Base-by-base conservation (phyloP, 768 basidiomycete species). In the Neoboletus subvelutipes region DNA sequence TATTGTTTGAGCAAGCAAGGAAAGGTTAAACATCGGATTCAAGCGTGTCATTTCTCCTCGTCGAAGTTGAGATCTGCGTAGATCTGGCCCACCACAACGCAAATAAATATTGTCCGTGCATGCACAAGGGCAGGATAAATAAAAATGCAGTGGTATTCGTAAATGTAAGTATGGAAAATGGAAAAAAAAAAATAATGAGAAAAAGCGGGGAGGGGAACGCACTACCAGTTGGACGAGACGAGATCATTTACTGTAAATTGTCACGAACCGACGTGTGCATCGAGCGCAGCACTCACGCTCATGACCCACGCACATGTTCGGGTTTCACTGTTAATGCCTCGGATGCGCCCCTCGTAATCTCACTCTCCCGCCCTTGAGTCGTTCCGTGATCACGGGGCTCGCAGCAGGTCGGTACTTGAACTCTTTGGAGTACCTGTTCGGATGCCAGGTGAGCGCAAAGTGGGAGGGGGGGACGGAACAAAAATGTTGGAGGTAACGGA, bases 361-460 rank as follows among this genome's bases (percentile, higher is more conserved):
- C 9, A 83, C 71, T 5, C 83, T 78, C 0, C 91, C 91, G 60
- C 90, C 90, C 60, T 83, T 82, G 58, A 94, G 73, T 20, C 75
- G 79, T 67, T 93, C 89, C 0, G 88, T 92, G 61, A 94, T 80
- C 42, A 94, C 76, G 12, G 92, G 91, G 57, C 88, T 92, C 7
- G 92, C 90, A 13, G 92, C 92, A 0, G 92, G 92, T 22, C 92
- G 78, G 68, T 81, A 93, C 71, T 86, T 91, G 76, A 81, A 82
- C 64, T 92, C 86, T 58, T 88, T 86, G 13, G 90, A 92, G 67
- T 94, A 94, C 59, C 92, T 94, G 54, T n/a, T 15, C 17, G 2
- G n/a, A 39, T 36, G 36, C 18, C 18, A 10, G 9, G 28, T 7
- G 24, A 12, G n/a, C n/a, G n/a, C n/a, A n/a, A n/a, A n/a, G n/a